Conservation (phyloP, 306 rosid genomes). For the Casuarina cunninghamiana region DNA sequence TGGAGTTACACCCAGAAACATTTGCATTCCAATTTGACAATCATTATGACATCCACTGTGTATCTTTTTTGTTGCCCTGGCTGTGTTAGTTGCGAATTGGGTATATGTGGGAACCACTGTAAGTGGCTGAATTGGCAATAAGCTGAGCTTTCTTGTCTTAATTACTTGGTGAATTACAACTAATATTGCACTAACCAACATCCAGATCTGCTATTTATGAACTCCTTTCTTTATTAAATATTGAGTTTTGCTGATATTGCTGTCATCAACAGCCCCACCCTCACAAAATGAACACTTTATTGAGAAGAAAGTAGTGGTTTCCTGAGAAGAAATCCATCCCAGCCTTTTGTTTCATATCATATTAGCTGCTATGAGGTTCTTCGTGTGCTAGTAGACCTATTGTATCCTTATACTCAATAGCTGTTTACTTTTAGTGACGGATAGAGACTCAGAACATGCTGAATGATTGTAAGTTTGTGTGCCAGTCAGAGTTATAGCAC, state of each 20-base stretch:
- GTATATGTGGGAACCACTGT: neutral
- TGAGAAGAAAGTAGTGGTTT: neutral
- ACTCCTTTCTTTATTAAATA: neutral
- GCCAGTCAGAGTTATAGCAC: neutral
- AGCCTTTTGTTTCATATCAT: neutral
- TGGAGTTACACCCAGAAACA: neutral
- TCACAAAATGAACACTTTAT: neutral
- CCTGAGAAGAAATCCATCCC: neutral
- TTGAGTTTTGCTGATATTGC: neutral
- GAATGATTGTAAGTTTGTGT: neutral
- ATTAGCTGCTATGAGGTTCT: neutral
- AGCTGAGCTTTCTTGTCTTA: neutral
- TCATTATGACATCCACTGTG: neutral
- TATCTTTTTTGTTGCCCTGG: neutral
- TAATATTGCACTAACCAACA: neutral
- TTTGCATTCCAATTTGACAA: neutral
- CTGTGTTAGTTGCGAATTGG: neutral
- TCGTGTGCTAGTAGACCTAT: neutral
- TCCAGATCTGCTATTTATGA: neutral
- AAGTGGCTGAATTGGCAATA: slow-evolving; percentile 5
- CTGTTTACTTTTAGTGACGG: neutral
- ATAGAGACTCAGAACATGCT: neutral
- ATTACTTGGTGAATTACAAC: neutral
- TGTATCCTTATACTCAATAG: neutral
- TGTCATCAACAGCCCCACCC: neutral